Evolutionary conservation across 23 red algal genomes (phyloP).

Genomic region (Gracilaria vermiculophylla): DNA sequence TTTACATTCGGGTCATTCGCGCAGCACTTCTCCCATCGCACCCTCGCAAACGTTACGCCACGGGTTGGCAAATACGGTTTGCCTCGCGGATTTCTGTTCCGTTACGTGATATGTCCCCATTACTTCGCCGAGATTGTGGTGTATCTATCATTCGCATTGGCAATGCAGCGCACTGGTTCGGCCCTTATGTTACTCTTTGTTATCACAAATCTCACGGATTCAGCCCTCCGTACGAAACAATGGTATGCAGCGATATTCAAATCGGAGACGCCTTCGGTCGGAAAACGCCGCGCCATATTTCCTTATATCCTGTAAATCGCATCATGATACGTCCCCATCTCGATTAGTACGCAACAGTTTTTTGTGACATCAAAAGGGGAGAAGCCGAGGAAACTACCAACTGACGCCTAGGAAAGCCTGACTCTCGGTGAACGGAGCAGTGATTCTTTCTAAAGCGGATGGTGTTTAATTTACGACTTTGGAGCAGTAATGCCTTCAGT

Average conservation of each 20-base stretch:
- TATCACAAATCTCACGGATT: constrained; percentile 36
- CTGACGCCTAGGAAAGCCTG: background rate
- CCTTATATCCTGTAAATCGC: constrained; percentile 27
- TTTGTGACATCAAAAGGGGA: background rate
- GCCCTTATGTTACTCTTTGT: constrained; percentile 35
- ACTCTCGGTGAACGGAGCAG: background rate
- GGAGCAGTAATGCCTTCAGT: constrained; percentile 8
- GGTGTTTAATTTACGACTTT: background rate
- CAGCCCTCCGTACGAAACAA: constrained; percentile 11
- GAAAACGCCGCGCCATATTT: constrained; percentile 10
- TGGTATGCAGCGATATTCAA: constrained; percentile 37
- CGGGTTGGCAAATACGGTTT: constrained; percentile 51
- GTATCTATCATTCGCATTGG: constrained; percentile 11
- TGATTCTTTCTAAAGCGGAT: background rate
- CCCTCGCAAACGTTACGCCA: constrained; percentile 31
- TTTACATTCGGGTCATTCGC: constrained; percentile 24
- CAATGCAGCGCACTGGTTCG: background rate
- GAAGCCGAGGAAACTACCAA: background rate
- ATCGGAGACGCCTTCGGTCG: background rate
- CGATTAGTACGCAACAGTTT: background rate
- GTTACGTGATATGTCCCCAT: constrained; percentile 43
- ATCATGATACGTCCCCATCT: background rate
- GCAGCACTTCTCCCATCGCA: constrained; percentile 31
- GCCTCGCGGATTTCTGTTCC: constrained; percentile 15
- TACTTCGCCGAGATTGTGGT: constrained; percentile 50